A percentile compares a stretch with the other conserved stretches of the same genome.
These are phyloP conservation scores for Dothideomycetidae sp. DNA, from an alignment of 2,329 filamentous ascomycete genomes.

Conservation along the genomic window DNA sequence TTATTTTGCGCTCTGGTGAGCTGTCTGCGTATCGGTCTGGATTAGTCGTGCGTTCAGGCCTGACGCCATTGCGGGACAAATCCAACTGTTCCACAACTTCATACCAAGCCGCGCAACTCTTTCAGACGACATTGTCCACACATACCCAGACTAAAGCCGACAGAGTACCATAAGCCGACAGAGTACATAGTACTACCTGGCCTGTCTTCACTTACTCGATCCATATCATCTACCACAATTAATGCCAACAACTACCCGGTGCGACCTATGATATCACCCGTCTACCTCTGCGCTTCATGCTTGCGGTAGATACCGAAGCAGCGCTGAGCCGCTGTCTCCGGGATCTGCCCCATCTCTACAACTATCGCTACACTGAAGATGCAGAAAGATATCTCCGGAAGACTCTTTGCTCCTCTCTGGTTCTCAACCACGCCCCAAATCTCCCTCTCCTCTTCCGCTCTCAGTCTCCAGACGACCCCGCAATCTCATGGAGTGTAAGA, in stretches of 20 bases:
- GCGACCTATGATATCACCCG: neutral
- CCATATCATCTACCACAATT: too few relatives aligned
- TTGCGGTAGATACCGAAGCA: constrained; percentile 3
- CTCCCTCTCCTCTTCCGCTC: constrained; percentile 70
- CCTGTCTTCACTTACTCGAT: too few relatives aligned
- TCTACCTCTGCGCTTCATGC: neutral
- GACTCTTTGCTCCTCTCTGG: constrained; percentile 76
- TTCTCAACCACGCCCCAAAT: constrained; percentile 58
- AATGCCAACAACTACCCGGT: neutral
- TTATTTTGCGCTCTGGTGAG: too few relatives aligned
- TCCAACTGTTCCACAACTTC: too few relatives aligned
- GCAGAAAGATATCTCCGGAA: constrained; percentile 60
- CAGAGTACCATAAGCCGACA: too few relatives aligned
- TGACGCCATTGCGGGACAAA: neutral
- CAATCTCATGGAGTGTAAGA: constrained; percentile 52
- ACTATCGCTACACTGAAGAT: constrained; percentile 59
- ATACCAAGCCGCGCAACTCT: too few relatives aligned
- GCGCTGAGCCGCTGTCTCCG: constrained; percentile 61
- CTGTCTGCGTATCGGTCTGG: too few relatives aligned
- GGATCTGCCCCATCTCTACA: constrained; percentile 57
- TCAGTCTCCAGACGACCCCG: constrained; percentile 30
- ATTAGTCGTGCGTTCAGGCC: too few relatives aligned
- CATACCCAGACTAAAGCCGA: too few relatives aligned
- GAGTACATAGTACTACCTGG: neutral
- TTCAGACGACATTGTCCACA: too few relatives aligned